Evolutionary conservation across 2,329 filamentous ascomycete genomes (phyloP), one percentile per base, ranked within the genome.

Genomic region (Scedosporium dehoogii): DNA sequence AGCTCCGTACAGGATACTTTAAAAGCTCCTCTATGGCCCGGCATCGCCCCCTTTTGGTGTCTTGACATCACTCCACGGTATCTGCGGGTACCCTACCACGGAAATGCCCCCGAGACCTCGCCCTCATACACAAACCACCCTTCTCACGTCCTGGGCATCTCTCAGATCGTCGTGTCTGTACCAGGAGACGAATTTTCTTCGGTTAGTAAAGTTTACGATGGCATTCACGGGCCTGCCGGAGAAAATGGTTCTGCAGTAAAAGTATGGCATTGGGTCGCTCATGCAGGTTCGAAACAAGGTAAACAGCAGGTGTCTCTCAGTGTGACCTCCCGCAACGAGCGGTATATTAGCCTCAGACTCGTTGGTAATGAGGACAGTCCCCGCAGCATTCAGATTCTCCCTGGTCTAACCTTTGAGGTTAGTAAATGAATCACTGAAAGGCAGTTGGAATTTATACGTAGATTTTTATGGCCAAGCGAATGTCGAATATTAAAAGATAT

Each of bases 41-140:
- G 85, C 0, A 73, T 73, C 14, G 68, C 85, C 10, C 87, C 86
- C 0, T 89, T 89, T 67, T 89, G 82, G 78, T 87, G 84, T 67
- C 78, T 88, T 57, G 87, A 90, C 69, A 72, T 82, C 12, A 88
- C 86, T 1, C 73, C 78, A 2, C 71, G 86, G 6, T 66, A 73
- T n/a, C 69, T 83, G 2, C 73, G 86, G 0, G 85, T 87, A 2
- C 84, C 85, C 6, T 29, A 55, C 12, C 51, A 12, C 51, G 23
- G 12, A 14, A 4, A 55, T 12, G 21, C 18, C 3, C 14, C 23
- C 1, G 51, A 23, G 7, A n/a, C 21, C 12, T 6, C 51, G 21
- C 51, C 21, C 18, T 6, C 51, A 10, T 25, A 55, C 14, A 55
- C 51, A 10, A 55, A 23, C 3, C 51, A 55, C 51, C 18, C 51